Evolutionary conservation across 2,329 filamentous ascomycete genomes (phyloP), one percentile per base, ranked within the genome.

Genomic region (Diplocarpon rosae): DNA sequence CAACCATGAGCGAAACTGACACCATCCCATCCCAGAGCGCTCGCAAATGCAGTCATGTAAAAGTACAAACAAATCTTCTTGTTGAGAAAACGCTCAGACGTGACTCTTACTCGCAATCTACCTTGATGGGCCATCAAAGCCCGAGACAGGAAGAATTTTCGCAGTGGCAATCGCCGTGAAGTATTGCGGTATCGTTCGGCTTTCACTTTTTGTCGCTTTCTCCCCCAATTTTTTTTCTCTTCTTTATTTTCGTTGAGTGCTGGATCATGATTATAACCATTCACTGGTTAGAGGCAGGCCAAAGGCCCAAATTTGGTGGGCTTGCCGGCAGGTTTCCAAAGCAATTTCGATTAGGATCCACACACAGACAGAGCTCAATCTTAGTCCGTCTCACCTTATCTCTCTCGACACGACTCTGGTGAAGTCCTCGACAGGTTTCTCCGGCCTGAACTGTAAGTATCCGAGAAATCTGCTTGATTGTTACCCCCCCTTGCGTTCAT

Each of bases 401-500:
- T 5, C 35, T 24, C 35, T 38, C 17, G 42, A 40, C 39, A 46
- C 39, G 32, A 42, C 41, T 43, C 40, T 43, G 43, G 17, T 28
- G 14, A 20, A 39, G 20, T 12, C 28, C 11, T 32, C 15, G 11
- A 13, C n/a, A 41, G n/a, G 15, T 31, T 7, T 24, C 7, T 7
- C 7, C 20, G 24, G 14, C 27, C 20, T 35, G 33, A 1, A 28
- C 39, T 38, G 16, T 31, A n/a, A 6, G 17, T 15, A 24, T 27
- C 15, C 11, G 11, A 27, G 17, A 13, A 37, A 16, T 13, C 24
- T 31, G 2, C n/a, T 15, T 10, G 29, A 6, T 14, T 6, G 31
- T 46, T 66, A 81, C 39, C 78, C 78, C 2, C 78, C 78, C 55
- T 80, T 81, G 47, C 78, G 72, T 48, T 81, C 77, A 1, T 70